Evolutionary conservation across 2,329 filamentous ascomycete genomes (phyloP).

Genomic region (Aspergillus sp.): DNA sequence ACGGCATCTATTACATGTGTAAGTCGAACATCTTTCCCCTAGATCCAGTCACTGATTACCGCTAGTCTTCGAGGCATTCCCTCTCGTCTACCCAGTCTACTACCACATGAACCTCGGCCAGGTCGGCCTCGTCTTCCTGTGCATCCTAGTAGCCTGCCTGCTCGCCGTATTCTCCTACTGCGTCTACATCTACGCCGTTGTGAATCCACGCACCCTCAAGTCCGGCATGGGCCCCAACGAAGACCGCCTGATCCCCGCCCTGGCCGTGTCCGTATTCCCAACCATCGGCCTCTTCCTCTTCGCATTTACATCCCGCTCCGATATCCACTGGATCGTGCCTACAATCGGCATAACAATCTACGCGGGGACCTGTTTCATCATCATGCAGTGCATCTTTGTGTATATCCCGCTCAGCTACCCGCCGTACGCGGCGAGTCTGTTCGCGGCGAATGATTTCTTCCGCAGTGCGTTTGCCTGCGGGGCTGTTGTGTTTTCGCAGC

Average conservation of each 20-base stretch:
- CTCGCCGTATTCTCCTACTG: slow-evolving; percentile 53
- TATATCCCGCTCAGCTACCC: slow-evolving; percentile 32
- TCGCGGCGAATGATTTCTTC: slow-evolving; percentile 35
- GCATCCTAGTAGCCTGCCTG: not conserved
- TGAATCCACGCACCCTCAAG: slow-evolving; percentile 50
- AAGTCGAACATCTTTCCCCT: not conserved
- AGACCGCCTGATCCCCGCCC: slow-evolving; percentile 52
- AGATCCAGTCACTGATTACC: not conserved
- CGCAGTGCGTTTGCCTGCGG: slow-evolving; percentile 33
- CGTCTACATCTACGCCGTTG: slow-evolving; percentile 52
- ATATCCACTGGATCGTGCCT: slow-evolving; percentile 32
- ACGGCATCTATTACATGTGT: not conserved
- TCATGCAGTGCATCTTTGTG: slow-evolving; percentile 43
- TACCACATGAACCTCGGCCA: not conserved
- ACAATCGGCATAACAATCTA: slow-evolving; percentile 42
- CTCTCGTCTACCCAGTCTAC: not conserved
- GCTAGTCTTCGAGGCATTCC: slow-evolving; percentile 3
- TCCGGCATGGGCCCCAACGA: slow-evolving; percentile 54
- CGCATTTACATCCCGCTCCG: slow-evolving; percentile 16
- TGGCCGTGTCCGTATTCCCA: slow-evolving; percentile 53
- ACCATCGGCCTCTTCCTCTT: slow-evolving; percentile 60
- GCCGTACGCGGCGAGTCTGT: slow-evolving; percentile 28
- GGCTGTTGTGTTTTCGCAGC: slow-evolving; percentile 31
- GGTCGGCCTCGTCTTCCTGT: not conserved
- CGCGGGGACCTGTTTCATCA: slow-evolving; percentile 30